phyloP scores from a whole-genome alignment of 164 flowering plant species.

The Chloranthus sessilifolius region DNA sequence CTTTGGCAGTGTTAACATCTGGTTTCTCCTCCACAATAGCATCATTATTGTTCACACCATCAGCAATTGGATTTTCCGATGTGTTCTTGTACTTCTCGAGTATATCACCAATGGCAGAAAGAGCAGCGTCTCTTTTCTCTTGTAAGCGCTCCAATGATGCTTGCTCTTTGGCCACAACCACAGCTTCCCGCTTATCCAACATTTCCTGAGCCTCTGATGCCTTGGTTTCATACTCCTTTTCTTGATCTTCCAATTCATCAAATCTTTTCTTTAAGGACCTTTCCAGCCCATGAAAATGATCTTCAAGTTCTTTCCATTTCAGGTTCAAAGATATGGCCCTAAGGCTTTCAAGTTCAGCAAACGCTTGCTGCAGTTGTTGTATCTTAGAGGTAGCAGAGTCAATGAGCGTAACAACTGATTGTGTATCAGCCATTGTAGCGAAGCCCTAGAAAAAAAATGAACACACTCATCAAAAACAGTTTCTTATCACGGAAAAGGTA shows the following conservation, averaged over 20 bases:
- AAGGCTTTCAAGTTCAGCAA: slow-evolving; percentile 90
- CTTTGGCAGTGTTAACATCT: slow-evolving; percentile 30
- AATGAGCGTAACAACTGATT: slow-evolving; percentile 64
- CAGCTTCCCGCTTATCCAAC: slow-evolving; percentile 71
- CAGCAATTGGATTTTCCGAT: slow-evolving; percentile 25
- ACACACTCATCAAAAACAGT: not conserved
- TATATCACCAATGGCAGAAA: slow-evolving; percentile 53
- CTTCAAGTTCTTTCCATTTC: slow-evolving; percentile 97
- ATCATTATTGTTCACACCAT: slow-evolving; percentile 18
- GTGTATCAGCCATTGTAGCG: slow-evolving; percentile 59
- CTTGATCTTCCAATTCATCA: slow-evolving; percentile 80
- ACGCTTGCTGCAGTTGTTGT: slow-evolving; percentile 94
- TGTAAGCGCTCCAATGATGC: slow-evolving; percentile 71
- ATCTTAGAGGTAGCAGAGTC: slow-evolving; percentile 81
- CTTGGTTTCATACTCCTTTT: slow-evolving; percentile 64
- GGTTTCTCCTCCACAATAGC: slow-evolving; percentile 40
- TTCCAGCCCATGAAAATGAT: slow-evolving; percentile 89
- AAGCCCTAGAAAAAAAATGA: slow-evolving; percentile 12
- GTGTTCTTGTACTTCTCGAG: slow-evolving; percentile 45
- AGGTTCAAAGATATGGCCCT: slow-evolving; percentile 78
- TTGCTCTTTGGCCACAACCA: slow-evolving; percentile 74
- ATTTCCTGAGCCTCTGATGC: slow-evolving; percentile 48
- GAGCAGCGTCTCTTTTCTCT: slow-evolving; percentile 81
- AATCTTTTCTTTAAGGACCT: slow-evolving; percentile 87
- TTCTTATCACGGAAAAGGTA: no score